Conservation (phyloP, 768 basidiomycete species). For the Mycena galopus region DNA sequence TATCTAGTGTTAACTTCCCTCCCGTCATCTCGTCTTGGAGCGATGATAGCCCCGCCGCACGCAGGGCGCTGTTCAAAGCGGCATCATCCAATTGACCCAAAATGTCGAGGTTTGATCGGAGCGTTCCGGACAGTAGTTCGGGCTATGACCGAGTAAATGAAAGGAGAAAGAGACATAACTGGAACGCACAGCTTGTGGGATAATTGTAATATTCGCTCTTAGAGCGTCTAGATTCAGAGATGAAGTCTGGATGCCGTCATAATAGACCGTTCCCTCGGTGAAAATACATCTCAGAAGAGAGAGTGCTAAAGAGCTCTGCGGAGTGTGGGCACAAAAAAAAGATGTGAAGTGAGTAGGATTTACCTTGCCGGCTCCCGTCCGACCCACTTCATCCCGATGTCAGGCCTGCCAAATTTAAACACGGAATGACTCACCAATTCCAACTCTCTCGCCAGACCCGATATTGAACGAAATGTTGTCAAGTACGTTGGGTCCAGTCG, state of each 20-base stretch:
- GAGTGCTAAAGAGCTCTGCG: neutral
- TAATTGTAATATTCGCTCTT: conserved; percentile 71
- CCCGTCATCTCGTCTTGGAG: conserved; percentile 51
- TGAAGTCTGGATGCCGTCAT: conserved; percentile 64
- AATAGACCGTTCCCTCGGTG: conserved; percentile 68
- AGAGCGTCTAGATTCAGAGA: conserved; percentile 67
- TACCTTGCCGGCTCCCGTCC: neutral
- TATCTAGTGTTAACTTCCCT: conserved; percentile 46
- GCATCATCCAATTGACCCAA: conserved; percentile 59
- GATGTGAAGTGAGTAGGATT: neutral
- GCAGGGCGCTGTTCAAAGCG: conserved; percentile 49
- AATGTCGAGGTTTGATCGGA: conserved; percentile 62
- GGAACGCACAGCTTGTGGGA: conserved; percentile 58
- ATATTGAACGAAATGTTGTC: conserved; percentile 65
- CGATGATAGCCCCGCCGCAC: conserved; percentile 48
- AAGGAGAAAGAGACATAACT: neutral
- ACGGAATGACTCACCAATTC: conserved; percentile 51
- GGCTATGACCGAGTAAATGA: conserved; percentile 34
- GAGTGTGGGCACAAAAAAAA: neutral
- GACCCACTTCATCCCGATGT: neutral
- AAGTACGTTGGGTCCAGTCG: conserved; percentile 63
- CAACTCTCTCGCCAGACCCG: conserved; percentile 67
- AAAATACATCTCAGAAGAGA: conserved; percentile 62
- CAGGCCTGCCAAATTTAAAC: neutral
- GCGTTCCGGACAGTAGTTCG: conserved; percentile 55